Evolutionary conservation across 257 asterid genomes (phyloP), one percentile per base, ranked within the genome.

Genomic region (Parsonsia alboflavescens): DNA sequence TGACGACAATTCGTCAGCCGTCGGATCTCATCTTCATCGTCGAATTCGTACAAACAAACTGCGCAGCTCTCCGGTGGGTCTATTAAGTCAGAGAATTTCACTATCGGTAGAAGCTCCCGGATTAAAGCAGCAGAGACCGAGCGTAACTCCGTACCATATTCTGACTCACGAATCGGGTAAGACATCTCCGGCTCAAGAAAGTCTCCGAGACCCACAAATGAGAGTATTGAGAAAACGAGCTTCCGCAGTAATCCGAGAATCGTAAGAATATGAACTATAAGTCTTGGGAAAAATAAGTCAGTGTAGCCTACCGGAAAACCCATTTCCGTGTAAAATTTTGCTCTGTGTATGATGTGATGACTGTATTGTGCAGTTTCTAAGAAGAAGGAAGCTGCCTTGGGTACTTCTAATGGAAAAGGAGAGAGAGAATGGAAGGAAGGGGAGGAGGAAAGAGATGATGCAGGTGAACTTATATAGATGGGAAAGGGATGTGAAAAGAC

Each of bases 271-370:
- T 88, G 85, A 15, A 92, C 81, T 0, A 92, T 75, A 0, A 92
- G 80, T 78, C 88, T 92, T 0, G 99, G 99, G 22, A 95, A 87
- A 41, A 86, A 85, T 10, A 95, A 69, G 57, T 95, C 96, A 2
- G 91, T 72, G 80, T 85, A 92, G 22, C 96, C 96, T 19, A 92
- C 90, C 1, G 98, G 99, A 73, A 95, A 95, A 0, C 98, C 99
- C 99, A 95, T 94, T 68, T 7, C 67, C 26, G 28, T 41, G 28
- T 48, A 71, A 19, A 13, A 41, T 48, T 41, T 1, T 4, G 39
- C 16, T 13, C 36, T 41, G 41, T 46, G 62, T 48, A 17, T 5
- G 44, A 2, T 13, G 24, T 13, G 72, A 41, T 22, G 76, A 12
- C 16, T 9, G 33, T 8, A 22, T 2, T 46, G 68, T 30, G n/a